Conservation (phyloP, 2,329 filamentous ascomycete genomes). For the Penicillium sp. region DNA sequence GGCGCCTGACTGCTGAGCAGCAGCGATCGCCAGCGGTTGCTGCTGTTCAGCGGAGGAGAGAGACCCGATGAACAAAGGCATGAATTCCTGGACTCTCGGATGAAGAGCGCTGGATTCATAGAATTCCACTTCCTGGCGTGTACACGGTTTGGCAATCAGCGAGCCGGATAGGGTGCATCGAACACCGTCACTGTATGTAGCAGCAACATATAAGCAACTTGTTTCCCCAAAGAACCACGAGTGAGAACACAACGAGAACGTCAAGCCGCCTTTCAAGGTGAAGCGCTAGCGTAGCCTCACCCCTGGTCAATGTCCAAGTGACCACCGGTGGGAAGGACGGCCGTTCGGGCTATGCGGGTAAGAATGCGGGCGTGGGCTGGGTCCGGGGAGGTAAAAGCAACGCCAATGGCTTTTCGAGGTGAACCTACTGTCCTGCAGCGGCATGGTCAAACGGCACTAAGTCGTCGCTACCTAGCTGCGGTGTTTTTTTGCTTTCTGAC, state of each 20-base stretch:
- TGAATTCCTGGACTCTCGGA: conserved; percentile 68
- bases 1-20: conserved; percentile 46
- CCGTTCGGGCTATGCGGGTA: not conserved
- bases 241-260: not conserved
- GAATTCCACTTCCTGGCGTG: conserved; percentile 75
- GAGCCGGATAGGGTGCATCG: conserved; percentile 76
- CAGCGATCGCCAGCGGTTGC: conserved; percentile 35
- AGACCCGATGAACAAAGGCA: conserved; percentile 80
- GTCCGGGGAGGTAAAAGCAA: conserved; percentile 2
- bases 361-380: conserved; percentile 6
- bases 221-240: not conserved
- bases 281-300: not conserved
- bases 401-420: not conserved
- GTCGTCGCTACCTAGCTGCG: conserved; percentile 33
- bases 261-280: too few species aligned
- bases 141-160: conserved; percentile 92
- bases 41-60: conserved; percentile 59
- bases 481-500: conserved; percentile 29
- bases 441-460: conserved; percentile 43
- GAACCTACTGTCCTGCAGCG: conserved; percentile 46
- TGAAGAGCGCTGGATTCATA: conserved; percentile 71
- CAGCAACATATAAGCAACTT: conserved; percentile 1
- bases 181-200: conserved; percentile 68
- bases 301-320: not conserved
- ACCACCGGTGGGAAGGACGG: not conserved